Percentiles rank a stretch among this genome's conserved stretches.
Evolutionary conservation across 2,329 filamentous ascomycete genomes (phyloP).

Genomic region (Apiospora pterosperma): DNA sequence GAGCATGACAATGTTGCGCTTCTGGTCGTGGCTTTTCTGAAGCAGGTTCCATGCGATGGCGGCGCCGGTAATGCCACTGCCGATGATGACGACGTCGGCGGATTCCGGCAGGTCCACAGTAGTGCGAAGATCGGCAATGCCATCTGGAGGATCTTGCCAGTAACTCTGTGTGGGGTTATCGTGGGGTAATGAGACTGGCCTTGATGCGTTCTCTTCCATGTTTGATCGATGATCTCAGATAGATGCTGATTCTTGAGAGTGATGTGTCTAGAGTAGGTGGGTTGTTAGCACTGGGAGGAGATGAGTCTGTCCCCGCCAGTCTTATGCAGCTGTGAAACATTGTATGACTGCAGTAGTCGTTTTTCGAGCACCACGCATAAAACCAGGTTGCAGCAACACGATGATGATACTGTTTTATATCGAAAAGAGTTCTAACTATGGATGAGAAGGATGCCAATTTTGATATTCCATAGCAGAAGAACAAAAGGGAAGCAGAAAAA

Average conservation of each 20-base stretch:
- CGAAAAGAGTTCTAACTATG: neutral
- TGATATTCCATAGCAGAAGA: neutral
- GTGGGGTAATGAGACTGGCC: conserved; percentile 55
- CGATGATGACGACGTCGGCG: conserved; percentile 52
- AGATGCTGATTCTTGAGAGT: neutral
- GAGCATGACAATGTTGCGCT: conserved; percentile 21
- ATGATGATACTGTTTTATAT: neutral
- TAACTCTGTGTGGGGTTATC: conserved; percentile 54
- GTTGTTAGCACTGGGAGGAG: neutral
- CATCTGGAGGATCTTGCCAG: neutral
- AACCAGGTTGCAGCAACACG: neutral
- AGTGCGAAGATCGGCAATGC: conserved; percentile 39
- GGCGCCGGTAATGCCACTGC: conserved; percentile 52
- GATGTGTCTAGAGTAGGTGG: neutral
- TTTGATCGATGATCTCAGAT: neutral
- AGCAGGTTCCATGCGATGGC: conserved; percentile 43
- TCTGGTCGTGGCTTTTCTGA: conserved; percentile 23
- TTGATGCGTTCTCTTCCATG: neutral
- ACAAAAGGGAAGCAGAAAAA: neutral
- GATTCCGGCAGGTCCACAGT: conserved; percentile 43
- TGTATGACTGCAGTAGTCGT: neutral
- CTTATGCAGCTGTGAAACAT: neutral
- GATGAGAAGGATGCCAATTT: neutral
- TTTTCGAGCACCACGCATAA: neutral
- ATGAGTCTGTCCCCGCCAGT: neutral